phyloP scores from a whole-genome alignment of 306 rosid species.

The Pterocarpus santalinus region DNA sequence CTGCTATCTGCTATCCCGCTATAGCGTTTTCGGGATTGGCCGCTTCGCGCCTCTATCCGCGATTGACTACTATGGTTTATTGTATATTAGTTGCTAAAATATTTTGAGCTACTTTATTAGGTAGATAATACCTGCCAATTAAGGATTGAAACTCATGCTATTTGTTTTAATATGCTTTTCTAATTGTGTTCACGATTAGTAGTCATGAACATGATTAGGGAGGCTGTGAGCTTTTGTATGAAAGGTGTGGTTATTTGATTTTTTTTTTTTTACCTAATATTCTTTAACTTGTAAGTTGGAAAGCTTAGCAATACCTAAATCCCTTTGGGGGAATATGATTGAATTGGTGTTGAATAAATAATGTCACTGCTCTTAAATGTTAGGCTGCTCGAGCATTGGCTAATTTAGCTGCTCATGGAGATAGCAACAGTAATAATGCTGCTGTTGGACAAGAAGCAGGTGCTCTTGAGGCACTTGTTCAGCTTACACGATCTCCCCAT shows the following conservation, averaged over 20 bases:
- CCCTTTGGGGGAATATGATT: slow-evolving; percentile 37
- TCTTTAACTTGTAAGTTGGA: slow-evolving; percentile 38
- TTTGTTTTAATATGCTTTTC: slow-evolving; percentile 26
- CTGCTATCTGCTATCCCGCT: no score
- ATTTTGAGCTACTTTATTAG: slow-evolving; percentile 26
- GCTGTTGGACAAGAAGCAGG: slow-evolving; percentile 99
- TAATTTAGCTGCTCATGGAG: slow-evolving; percentile 99
- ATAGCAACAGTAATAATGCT: slow-evolving; percentile 96
- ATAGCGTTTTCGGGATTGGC: no score
- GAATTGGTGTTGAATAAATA: slow-evolving; percentile 42
- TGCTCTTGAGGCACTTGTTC: slow-evolving; percentile 99
- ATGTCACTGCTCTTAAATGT: slow-evolving; percentile 40
- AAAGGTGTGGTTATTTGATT: slow-evolving; percentile 19
- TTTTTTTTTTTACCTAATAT: slow-evolving; percentile 6
- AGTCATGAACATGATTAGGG: background rate
- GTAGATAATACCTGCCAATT: slow-evolving; percentile 39
- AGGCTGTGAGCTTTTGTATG: background rate
- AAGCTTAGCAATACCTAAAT: slow-evolving; percentile 31
- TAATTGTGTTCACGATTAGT: slow-evolving; percentile 13
- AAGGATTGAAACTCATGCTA: slow-evolving; percentile 17
- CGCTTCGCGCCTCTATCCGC: no score
- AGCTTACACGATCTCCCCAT: slow-evolving; percentile 92
- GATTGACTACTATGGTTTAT: background rate
- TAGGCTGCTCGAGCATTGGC: slow-evolving; percentile 99
- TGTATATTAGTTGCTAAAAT: slow-evolving; percentile 9